Evolutionary conservation across 2,329 filamentous ascomycete species (phyloP).

Genomic region (Epichloe baconii): DNA sequence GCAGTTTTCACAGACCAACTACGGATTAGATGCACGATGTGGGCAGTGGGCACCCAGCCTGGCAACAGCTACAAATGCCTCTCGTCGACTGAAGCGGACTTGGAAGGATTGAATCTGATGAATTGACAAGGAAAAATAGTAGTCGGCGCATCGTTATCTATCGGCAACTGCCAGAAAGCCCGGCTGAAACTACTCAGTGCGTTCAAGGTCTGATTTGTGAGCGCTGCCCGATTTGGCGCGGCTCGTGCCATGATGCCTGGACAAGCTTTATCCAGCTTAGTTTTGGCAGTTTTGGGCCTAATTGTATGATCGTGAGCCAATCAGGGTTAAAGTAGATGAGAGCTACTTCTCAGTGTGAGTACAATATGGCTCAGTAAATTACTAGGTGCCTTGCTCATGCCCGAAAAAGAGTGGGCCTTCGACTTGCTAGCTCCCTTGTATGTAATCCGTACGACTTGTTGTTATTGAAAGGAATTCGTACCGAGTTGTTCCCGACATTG

Average conservation of each 20-base stretch:
- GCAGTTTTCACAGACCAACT: neutral
- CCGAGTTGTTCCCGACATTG: neutral
- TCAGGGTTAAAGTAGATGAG: no score
- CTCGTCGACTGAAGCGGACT: neutral
- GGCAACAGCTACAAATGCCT: neutral
- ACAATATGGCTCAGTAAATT: no score
- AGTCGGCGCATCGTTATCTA: neutral
- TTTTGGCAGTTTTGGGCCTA: neutral
- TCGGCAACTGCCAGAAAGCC: neutral
- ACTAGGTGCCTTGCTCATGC: neutral
- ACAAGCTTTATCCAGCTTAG: no score
- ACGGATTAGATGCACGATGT: no score
- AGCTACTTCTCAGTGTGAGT: no score
- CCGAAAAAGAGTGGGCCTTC: no score
- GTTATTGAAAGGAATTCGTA: no score
- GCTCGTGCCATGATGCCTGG: no score
- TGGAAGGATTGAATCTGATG: no score
- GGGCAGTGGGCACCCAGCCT: neutral
- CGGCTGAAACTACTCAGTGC: neutral
- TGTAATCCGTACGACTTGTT: no score
- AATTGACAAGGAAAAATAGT: neutral
- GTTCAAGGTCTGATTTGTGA: neutral
- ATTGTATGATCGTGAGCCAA: no score
- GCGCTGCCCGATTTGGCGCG: neutral
- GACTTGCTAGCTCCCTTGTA: no score